Evolutionary conservation across 2,329 filamentous ascomycete species (phyloP).

Genomic region (Rugonectria rugulosa): DNA sequence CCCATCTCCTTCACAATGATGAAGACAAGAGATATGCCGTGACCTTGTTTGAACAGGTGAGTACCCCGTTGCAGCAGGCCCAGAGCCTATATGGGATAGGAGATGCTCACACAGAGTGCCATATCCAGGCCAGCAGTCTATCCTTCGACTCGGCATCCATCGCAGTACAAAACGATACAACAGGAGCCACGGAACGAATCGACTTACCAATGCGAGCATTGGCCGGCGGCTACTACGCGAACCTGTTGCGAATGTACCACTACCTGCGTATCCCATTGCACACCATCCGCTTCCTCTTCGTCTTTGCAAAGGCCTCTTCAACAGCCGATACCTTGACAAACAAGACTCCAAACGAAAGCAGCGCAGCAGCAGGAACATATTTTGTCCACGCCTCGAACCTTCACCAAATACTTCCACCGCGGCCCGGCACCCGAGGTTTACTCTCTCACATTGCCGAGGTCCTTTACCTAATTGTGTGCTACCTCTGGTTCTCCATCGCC

Average conservation of each 20-base stretch:
- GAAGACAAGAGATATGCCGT: slow-evolving; percentile 40
- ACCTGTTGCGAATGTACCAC: slow-evolving; percentile 64
- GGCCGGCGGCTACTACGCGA: slow-evolving; percentile 58
- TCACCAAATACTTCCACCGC: slow-evolving; percentile 55
- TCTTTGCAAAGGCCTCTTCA: slow-evolving; percentile 50
- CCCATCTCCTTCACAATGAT: slow-evolving; percentile 46
- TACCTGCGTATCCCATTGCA: slow-evolving; percentile 59
- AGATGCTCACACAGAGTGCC: no score
- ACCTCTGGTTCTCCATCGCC: slow-evolving; percentile 61
- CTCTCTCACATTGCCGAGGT: slow-evolving; percentile 53
- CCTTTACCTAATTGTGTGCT: slow-evolving; percentile 54
- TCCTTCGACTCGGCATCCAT: slow-evolving; percentile 51
- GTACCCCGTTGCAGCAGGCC: not conserved
- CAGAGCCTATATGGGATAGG: no score
- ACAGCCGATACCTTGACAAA: slow-evolving; percentile 7
- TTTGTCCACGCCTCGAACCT: slow-evolving; percentile 63
- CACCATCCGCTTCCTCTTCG: slow-evolving; percentile 60
- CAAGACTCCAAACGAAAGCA: not conserved
- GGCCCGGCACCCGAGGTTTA: slow-evolving; percentile 47
- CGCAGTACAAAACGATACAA: slow-evolving; percentile 42
- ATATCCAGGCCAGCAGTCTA: slow-evolving; percentile 40
- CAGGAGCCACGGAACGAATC: slow-evolving; percentile 43
- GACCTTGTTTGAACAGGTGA: slow-evolving; percentile 49
- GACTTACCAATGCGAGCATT: slow-evolving; percentile 50
- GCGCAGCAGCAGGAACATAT: slow-evolving; percentile 46